phyloP scores from a whole-genome alignment of 169 alveolate genomes.

The Eimeria sp. region DNA sequence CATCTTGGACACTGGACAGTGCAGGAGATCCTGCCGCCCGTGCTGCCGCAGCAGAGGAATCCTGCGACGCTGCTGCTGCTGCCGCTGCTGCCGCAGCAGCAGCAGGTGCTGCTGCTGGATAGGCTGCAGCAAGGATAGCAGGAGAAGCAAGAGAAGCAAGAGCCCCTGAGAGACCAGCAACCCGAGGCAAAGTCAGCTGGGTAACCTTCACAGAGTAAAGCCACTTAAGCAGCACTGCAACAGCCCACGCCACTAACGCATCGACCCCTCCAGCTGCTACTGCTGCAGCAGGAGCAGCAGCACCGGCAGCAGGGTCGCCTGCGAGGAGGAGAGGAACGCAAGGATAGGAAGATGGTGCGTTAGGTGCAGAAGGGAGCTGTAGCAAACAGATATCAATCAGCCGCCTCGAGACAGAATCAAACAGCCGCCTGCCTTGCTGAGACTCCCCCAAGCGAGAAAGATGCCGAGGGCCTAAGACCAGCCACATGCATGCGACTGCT shows the following conservation, averaged over 20 bases:
- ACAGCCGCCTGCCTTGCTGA: conserved; percentile 80
- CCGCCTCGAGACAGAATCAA: conserved; percentile 55
- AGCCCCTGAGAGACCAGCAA: conserved; percentile 3
- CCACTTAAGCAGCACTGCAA: conserved; percentile 67
- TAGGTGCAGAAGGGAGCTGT: not conserved
- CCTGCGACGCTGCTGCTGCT: not conserved
- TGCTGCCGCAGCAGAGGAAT: conserved; percentile 17
- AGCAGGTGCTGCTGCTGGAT: not conserved
- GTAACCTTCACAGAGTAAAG: conserved; percentile 42
- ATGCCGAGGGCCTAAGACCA: conserved; percentile 75
- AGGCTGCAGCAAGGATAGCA: conserved; percentile 3
- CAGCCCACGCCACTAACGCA: conserved; percentile 78
- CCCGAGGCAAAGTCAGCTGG: conserved; percentile 62
- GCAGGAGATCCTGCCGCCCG: conserved; percentile 12
- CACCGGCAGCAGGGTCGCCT: not conserved
- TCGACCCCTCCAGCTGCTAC: conserved; percentile 37
- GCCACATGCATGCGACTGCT: conserved; percentile 61
- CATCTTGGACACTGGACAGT: not conserved
- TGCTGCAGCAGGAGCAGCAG: not conserved
- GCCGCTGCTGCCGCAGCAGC: conserved; percentile 53
- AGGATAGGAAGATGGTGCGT: not conserved
- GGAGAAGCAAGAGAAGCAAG: conserved; percentile 54
- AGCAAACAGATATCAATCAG: conserved; percentile 24
- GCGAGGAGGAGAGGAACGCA: conserved; percentile 20
- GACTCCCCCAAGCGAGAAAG: conserved; percentile 63